A percentile compares a stretch with the other conserved stretches of the same genome.
These are phyloP conservation scores for Coffea eugenioides DNA, from an alignment of 257 asterid species.

Conservation along the genomic window DNA sequence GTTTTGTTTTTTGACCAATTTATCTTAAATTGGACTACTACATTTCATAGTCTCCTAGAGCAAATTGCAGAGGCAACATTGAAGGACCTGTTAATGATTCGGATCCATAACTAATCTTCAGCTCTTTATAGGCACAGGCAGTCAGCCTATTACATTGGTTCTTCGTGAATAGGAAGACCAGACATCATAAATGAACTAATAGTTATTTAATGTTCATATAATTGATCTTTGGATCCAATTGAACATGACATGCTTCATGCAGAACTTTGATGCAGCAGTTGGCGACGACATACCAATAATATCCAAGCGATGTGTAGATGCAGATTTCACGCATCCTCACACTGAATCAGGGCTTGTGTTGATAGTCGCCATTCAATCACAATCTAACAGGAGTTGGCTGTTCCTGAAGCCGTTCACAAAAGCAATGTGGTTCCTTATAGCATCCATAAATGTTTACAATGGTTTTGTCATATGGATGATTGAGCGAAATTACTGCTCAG, in stretches of 20 bases:
- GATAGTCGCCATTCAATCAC: conserved; percentile 33
- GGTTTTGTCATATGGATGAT: conserved; percentile 46
- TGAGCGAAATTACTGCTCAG: conserved; percentile 29
- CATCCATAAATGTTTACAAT: conserved; percentile 23
- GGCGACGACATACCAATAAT: conserved; percentile 43
- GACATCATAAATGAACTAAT: too few relatives aligned
- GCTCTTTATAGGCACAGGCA: background rate
- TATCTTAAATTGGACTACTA: background rate
- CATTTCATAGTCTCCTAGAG: background rate
- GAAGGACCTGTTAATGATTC: background rate
- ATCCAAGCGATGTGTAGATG: conserved; percentile 26
- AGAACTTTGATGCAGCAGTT: conserved; percentile 46
- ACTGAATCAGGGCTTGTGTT: conserved; percentile 41
- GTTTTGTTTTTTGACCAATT: background rate
- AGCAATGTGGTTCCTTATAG: conserved; percentile 36
- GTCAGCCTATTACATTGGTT: too few relatives aligned
- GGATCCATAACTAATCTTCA: background rate
- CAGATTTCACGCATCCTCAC: conserved; percentile 46
- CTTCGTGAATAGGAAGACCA: too few relatives aligned
- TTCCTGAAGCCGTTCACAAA: conserved; percentile 49
- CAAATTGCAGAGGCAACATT: background rate
- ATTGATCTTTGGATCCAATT: too few relatives aligned
- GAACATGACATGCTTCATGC: background rate
- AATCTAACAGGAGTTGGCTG: conserved; percentile 31
- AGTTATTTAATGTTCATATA: too few relatives aligned